These are phyloP conservation scores for Oenanthe sinensis DNA, from an alignment of 129 eudicot species.

Conservation along the genomic window DNA sequence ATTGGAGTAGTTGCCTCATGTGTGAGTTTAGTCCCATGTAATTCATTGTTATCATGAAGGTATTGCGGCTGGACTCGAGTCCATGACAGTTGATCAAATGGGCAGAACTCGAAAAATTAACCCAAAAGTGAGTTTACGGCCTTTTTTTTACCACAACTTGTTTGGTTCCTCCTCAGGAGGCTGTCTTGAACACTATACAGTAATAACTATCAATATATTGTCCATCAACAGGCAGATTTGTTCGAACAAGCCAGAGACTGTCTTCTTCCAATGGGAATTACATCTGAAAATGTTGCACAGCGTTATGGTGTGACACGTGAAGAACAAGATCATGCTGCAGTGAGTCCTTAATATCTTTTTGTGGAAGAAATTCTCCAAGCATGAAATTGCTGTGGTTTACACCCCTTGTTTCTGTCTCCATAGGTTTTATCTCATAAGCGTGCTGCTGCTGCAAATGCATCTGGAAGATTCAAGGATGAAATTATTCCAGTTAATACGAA, in stretches of 20 bases:
- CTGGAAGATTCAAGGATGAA: constrained; percentile 61
- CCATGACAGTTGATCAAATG: constrained; percentile 42
- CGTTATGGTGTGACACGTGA: constrained; percentile 58
- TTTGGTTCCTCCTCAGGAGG: neutral
- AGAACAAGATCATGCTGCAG: constrained; percentile 71
- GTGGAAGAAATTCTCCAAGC: neutral
- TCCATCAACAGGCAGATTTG: constrained; percentile 32
- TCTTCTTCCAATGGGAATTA: constrained; percentile 72
- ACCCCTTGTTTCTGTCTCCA: neutral
- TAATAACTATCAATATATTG: neutral
- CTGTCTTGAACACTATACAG: neutral
- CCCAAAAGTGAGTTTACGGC: constrained; percentile 34
- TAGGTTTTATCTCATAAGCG: constrained; percentile 55
- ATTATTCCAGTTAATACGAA: constrained; percentile 56
- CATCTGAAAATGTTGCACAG: constrained; percentile 62
- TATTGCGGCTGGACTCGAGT: constrained; percentile 62
- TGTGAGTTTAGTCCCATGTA: neutral
- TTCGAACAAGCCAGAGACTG: constrained; percentile 61
- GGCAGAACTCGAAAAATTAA: constrained; percentile 25
- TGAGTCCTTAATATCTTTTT: constrained; percentile 21
- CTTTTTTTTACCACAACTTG: neutral
- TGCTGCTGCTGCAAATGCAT: constrained; percentile 58
- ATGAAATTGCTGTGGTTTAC: neutral
- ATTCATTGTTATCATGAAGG: constrained; percentile 24
- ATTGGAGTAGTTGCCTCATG: neutral